Conservation (phyloP, 1,284 basidiomycete species). For the Austroboletus novae-zelandiae region DNA sequence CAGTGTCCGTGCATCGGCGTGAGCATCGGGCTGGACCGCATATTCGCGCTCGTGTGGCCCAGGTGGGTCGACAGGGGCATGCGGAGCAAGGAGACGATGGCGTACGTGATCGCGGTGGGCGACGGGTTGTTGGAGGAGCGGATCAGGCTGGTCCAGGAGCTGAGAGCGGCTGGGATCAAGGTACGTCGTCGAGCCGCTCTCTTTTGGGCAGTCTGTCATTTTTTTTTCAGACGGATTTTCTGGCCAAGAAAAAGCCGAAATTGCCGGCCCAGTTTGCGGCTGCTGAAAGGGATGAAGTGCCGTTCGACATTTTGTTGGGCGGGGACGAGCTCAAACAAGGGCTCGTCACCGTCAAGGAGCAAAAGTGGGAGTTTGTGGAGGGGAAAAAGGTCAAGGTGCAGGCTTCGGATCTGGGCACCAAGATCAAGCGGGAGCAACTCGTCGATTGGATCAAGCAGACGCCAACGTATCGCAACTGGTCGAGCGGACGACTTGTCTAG, state of each 20-base stretch:
- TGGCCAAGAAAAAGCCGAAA: slow-evolving; percentile 93
- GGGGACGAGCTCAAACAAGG: slow-evolving; percentile 83
- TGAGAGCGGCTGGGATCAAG: slow-evolving; percentile 90
- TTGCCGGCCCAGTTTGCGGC: slow-evolving; percentile 83
- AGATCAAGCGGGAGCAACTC: slow-evolving; percentile 68
- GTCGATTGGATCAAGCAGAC: slow-evolving; percentile 66
- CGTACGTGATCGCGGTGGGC: slow-evolving; percentile 91
- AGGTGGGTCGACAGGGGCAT: slow-evolving; percentile 76
- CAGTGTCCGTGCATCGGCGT: slow-evolving; percentile 91
- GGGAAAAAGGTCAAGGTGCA: slow-evolving; percentile 72
- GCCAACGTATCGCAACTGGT: slow-evolving; percentile 45
- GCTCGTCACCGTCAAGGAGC: slow-evolving; percentile 89
- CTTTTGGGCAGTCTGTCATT: not conserved
- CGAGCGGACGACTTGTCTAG: slow-evolving; percentile 38
- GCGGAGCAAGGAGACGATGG: slow-evolving; percentile 91
- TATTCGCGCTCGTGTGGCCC: slow-evolving; percentile 91
- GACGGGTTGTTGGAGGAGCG: slow-evolving; percentile 89
- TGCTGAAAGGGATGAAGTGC: slow-evolving; percentile 90
- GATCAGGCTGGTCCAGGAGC: slow-evolving; percentile 77
- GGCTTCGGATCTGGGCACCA: slow-evolving; percentile 61
- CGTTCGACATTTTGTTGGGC: slow-evolving; percentile 90
- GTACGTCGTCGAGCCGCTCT: slow-evolving; percentile 40
- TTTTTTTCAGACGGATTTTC: slow-evolving; percentile 75
- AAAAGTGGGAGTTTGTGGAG: slow-evolving; percentile 77
- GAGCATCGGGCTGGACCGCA: slow-evolving; percentile 92